phyloP scores from a whole-genome alignment of 2,329 filamentous ascomycete species.

The Aspergillus ochraceus region DNA sequence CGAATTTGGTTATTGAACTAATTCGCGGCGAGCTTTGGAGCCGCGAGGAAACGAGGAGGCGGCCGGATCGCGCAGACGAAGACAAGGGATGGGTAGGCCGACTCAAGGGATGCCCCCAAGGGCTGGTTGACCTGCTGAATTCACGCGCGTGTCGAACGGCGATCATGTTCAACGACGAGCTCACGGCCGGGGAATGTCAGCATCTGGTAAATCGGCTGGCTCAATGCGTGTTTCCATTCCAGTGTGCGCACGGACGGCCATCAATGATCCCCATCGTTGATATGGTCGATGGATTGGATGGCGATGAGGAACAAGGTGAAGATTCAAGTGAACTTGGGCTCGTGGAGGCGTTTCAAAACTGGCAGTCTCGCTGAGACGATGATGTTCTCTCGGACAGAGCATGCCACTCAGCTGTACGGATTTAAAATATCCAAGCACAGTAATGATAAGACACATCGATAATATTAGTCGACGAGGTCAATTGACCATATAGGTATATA shows the following conservation, averaged over 20 bases:
- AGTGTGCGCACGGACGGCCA: conserved; percentile 52
- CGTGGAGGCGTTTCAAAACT: conserved; percentile 11
- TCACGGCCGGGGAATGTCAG: conserved; percentile 40
- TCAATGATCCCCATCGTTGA: conserved; percentile 48
- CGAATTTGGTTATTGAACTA: conserved; percentile 69
- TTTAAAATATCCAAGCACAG: not conserved
- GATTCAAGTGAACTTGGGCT: conserved; percentile 5
- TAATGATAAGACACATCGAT: not conserved
- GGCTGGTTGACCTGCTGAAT: conserved; percentile 65
- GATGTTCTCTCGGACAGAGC: not conserved
- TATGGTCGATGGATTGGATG: conserved; percentile 15
- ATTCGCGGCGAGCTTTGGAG: conserved; percentile 74
- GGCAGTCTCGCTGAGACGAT: conserved; percentile 4
- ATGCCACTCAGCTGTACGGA: not conserved
- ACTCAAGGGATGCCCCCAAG: conserved; percentile 70
- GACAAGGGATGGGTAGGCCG: conserved; percentile 55
- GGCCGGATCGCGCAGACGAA: not conserved
- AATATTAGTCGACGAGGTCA: not conserved
- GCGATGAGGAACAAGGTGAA: not conserved
- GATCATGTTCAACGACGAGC: conserved; percentile 53
- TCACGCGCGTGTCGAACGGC: conserved; percentile 51
- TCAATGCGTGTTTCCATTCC: conserved; percentile 49
- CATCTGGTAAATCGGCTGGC: conserved; percentile 39
- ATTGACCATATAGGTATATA: conserved; percentile 6
- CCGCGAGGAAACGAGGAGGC: conserved; percentile 50